Base-by-base conservation (phyloP, 176 grass and related monocot genomes). In the Paspalum vaginatum region DNA sequence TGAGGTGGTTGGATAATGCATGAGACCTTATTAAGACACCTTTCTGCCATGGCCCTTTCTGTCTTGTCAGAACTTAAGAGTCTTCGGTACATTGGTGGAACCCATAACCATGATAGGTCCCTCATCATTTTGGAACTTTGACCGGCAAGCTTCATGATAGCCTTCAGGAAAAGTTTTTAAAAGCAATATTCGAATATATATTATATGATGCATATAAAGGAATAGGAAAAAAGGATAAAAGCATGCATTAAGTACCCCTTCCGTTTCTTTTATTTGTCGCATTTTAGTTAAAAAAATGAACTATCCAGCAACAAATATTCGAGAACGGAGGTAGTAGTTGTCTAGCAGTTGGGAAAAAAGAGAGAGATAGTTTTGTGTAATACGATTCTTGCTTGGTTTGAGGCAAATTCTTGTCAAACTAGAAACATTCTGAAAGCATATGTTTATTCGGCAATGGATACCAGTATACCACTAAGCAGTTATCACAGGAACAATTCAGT, bases 1-100 rank as follows among this genome's bases (percentile, higher is more conserved):
- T 72, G 61, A 82, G 91, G 81, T 77, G 91, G 91, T 39, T 86
- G 79, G 81, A 91, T 62, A 84, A 76, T 11, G 10, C 84, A 78
- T 86, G 83, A 92, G 40, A 87, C 76, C 61, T 88, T 97, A 73
- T 84, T 40, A 61, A 97, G 91, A 75, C 85, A 97, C 79, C 94
- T 94, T 82, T 92, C 91, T 68, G 91, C 70, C 84, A 90, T 84
- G 69, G 91, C 82, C 72, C 89, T 81, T 76, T 94, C 89, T 45
- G 70, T 53, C 62, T 92, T 92, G 63, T 92, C 83, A 78, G 62
- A 79, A 81, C 85, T 97, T 81, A 94, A 58, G 79, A 97, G 94
- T 66, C 91, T 97, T 74, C 76, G 86, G 65, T 88, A 97, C 72
- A 92, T 83, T 40, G 86, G 79, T 41, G 86, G 94, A 85, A 80